These are phyloP conservation scores for Lachnellula occidentalis DNA, from an alignment of 2,329 filamentous ascomycete species.

Conservation along the genomic window DNA sequence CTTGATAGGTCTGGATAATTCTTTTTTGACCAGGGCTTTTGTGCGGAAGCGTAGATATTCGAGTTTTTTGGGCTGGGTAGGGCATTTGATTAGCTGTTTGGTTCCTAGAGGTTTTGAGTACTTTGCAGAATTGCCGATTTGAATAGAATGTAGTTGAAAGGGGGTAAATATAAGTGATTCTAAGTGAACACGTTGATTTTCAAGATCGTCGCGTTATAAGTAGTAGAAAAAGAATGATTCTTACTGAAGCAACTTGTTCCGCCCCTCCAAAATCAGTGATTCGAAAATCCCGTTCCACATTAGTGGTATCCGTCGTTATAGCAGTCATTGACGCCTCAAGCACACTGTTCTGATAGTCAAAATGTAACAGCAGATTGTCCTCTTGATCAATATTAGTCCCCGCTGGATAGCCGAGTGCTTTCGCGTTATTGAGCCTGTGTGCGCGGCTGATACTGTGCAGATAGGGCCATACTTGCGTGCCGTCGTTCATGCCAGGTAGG, in stretches of 20 bases:
- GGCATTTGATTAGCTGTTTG: background rate
- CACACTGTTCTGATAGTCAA: background rate
- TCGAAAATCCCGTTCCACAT: background rate
- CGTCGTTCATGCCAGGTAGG: background rate
- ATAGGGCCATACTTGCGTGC: background rate
- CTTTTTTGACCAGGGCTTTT: background rate
- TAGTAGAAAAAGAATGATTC: background rate
- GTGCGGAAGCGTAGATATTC: background rate
- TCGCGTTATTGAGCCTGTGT: background rate
- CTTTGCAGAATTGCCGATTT: too few relatives aligned
- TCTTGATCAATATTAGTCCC: background rate
- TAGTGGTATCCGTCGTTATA: background rate
- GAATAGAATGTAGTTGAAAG: too few relatives aligned
- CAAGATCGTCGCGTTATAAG: too few relatives aligned
- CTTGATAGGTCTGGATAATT: background rate
- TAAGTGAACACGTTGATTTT: too few relatives aligned
- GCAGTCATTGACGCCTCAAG: background rate
- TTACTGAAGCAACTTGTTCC: background rate
- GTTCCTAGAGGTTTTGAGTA: too few relatives aligned
- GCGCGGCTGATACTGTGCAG: background rate
- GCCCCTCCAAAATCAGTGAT: background rate
- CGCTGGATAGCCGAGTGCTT: slow-evolving; percentile 1
- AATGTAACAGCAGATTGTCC: background rate
- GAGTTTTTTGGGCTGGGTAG: background rate
- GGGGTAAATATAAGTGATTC: too few relatives aligned